Base-by-base conservation (phyloP, 1,284 basidiomycete genomes). In the Grifola frondosa region DNA sequence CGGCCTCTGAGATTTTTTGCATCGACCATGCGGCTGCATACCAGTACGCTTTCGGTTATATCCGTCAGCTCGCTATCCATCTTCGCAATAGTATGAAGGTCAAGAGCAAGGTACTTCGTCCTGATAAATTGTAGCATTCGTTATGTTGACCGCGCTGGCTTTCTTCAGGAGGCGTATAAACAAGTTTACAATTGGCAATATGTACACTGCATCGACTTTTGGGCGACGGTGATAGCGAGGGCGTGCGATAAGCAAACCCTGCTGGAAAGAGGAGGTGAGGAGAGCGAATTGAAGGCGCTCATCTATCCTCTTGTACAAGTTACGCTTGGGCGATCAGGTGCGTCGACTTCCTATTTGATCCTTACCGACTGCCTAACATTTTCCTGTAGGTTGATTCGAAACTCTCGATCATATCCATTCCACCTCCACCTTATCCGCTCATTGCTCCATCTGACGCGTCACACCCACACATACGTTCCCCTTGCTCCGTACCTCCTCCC, bases 161-260 rank as follows among this genome's bases (percentile, higher is more conserved):
- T 44, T 57, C 33, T 62, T n/a, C n/a, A 92, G 83, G 91, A 95
- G 56, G 84, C 89, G 5, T 94, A 88, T 70, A 87, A 86, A 64
- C 84, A 88, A 54, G 93, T 97, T 17, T 96, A 97, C 70, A 99
- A 98, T 68, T 99, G 97, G 97, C 96, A 98, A 66, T 99, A 88
- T 57, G 87, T 90, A 6, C 96, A 98, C 64, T 92, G 86, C 49
- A 73, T 99, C 53, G 97, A 99, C 71, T 98, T 99, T 60, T 99
- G 97, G 97, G 80, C 83, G 37, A 75, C 92, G 39, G 91, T 98
- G 3, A 75, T 97, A n/a, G 85, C 84, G 6, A 75, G 83, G 24
- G 86, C 91, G 12, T 93, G 88, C 54, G 81, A 84, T 59, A 69
- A 72, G 23, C 69, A 83, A 55, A 70, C 72, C 1, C 73, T 80